Evolutionary conservation across 2,329 filamentous ascomycete species (phyloP).

Genomic region (Chrysoporthe cubensis): DNA sequence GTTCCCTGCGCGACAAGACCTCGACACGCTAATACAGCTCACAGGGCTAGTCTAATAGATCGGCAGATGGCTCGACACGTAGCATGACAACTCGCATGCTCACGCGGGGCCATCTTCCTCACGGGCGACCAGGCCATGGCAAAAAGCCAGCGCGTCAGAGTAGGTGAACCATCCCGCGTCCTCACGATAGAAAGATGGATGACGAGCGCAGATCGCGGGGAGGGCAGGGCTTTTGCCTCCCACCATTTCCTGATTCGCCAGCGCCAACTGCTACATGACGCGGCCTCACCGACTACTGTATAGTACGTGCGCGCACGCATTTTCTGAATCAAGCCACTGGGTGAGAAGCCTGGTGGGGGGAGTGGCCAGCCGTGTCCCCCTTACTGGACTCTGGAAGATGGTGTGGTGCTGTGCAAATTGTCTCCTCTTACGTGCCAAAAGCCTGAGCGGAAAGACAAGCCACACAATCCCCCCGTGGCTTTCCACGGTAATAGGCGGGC

Average conservation of each 20-base stretch:
- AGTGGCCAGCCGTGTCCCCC: neutral
- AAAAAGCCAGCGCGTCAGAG: too few relatives aligned
- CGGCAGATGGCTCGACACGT: neutral
- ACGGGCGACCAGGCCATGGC: too few relatives aligned
- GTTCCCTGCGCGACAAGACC: neutral
- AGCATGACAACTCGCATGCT: neutral
- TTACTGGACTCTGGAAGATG: neutral
- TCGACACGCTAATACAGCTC: neutral
- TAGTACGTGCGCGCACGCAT: neutral
- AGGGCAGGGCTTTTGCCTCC: too few relatives aligned
- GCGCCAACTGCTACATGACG: neutral
- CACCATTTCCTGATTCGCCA: neutral
- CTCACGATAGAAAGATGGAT: too few relatives aligned
- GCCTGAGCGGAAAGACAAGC: neutral
- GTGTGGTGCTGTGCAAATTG: neutral
- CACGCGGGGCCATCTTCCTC: too few relatives aligned
- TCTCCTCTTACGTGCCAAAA: neutral
- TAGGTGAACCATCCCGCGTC: too few relatives aligned
- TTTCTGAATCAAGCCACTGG: neutral
- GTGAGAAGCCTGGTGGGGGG: neutral
- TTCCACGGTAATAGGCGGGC: too few relatives aligned
- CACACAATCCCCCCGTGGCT: too few relatives aligned
- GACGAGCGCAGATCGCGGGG: too few relatives aligned
- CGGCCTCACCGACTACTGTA: neutral
- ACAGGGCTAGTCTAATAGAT: neutral